Conservation (phyloP, 106 monocot species). For the Acanthochlamys bracteata region DNA sequence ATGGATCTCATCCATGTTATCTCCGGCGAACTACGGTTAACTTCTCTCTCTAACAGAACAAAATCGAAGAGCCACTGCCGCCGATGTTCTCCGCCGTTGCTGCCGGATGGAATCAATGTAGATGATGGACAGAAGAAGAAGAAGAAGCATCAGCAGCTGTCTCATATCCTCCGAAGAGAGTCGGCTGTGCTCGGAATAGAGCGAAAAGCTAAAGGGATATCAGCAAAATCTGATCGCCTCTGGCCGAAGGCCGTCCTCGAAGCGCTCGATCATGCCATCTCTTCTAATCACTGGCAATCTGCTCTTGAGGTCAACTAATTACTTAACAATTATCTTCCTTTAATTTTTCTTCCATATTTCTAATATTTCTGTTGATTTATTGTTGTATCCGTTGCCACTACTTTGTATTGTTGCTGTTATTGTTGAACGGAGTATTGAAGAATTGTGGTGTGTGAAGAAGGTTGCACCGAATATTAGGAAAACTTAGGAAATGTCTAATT, state of each 20-base stretch:
- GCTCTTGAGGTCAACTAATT: conserved; percentile 55
- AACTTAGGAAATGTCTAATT: neutral
- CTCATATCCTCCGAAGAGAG: conserved; percentile 52
- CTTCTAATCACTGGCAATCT: conserved; percentile 46
- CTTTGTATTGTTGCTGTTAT: neutral
- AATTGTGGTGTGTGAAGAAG: neutral
- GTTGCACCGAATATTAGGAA: neutral
- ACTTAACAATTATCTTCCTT: neutral
- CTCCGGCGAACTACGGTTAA: too few species aligned
- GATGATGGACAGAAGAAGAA: too few species aligned
- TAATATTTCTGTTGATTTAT: neutral
- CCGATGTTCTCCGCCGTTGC: too few species aligned
- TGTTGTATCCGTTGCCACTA: neutral
- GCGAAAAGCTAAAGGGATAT: conserved; percentile 23
- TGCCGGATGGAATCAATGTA: too few species aligned
- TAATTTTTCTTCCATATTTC: conserved; percentile 1
- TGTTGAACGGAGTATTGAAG: neutral
- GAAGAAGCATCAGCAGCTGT: conserved; percentile 14
- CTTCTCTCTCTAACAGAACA: too few species aligned
- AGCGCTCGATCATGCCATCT: conserved; percentile 69
- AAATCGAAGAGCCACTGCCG: too few species aligned
- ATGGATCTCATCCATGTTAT: too few species aligned
- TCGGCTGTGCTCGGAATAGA: conserved; percentile 47
- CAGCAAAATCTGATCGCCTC: conserved; percentile 21
- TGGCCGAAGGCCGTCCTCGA: conserved; percentile 81